Evolutionary conservation across 768 basidiomycete species (phyloP).

Genomic region (Agaricus sinodeliciosus): DNA sequence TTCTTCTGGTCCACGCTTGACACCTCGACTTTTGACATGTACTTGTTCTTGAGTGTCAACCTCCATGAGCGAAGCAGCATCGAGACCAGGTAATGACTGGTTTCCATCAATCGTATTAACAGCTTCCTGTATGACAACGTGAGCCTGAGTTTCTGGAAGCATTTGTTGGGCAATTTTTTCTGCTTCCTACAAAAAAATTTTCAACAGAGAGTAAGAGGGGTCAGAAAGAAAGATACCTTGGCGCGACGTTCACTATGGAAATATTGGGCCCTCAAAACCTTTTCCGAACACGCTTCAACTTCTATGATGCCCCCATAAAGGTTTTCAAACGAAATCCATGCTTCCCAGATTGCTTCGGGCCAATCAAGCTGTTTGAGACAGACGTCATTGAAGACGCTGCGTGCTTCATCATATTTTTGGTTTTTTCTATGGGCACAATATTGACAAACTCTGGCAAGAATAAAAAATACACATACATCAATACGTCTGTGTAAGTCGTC

Average conservation of each 20-base stretch:
- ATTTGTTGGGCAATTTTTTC: constrained; percentile 36
- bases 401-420: constrained; percentile 50
- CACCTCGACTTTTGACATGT: constrained; percentile 26
- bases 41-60: neutral
- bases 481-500: constrained; percentile 65
- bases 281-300: constrained; percentile 54
- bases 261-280: constrained; percentile 56
- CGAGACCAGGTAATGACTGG: constrained; percentile 28
- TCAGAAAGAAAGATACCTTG: constrained; percentile 36
- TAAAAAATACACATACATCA: constrained; percentile 46
- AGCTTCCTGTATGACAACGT: constrained; percentile 31
- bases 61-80: constrained; percentile 22
- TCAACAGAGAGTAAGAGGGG: neutral
- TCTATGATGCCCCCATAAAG: constrained; percentile 67
- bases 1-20: constrained; percentile 64
- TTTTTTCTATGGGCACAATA: constrained; percentile 33
- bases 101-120: constrained; percentile 38
- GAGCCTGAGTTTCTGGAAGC: neutral
- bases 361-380: constrained; percentile 79
- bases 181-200: constrained; percentile 44
- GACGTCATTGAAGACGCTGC: constrained; percentile 60
- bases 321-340: constrained; percentile 86
- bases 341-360: constrained; percentile 92
- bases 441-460: constrained; percentile 3
- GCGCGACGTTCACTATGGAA: constrained; percentile 57